Base-by-base conservation (phyloP, 73 alveolate species). In the Symbiodinium natans region DNA sequence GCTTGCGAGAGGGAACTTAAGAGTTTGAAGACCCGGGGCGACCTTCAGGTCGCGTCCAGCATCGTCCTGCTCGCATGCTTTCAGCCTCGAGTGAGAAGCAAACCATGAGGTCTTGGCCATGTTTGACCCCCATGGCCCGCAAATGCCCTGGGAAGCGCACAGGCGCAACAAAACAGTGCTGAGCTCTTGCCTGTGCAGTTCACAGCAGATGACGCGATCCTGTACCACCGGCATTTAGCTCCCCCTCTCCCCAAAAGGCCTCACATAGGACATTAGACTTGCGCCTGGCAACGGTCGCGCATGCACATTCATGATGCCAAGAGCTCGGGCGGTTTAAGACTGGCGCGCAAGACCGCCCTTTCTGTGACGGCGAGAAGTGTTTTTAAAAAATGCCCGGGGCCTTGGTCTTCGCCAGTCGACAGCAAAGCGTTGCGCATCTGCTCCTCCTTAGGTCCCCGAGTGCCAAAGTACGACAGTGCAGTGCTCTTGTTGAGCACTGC, bases 81-180 rank as follows among this genome's bases (percentile, higher is more conserved):
- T 83, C 59, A 40, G 68, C 73, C 41, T 29, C 41, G n/a, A 41
- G 84, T 15, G 27, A n/a, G 25, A 6, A n/a, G 4, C 15, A 25
- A 25, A n/a, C 25, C 84, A 15, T 73, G 84, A n/a, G 13, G 42
- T 25, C 36, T 21, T 3, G 84, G 36, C 43, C 5, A 8, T n/a
- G 15, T 36, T 48, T 48, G 63, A 8, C 17, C 71, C 10, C 71
- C 27, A 13, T 52, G 27, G 71, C 71, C 71, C 71, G 71, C 10
- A 52, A 52, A 19, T 52, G 71, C 71, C 21, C 71, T 89, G 41
- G 31, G 88, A 1, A 15, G 3, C 87, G 25, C 17, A 40, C 97
- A 90, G 34, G 39, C 97, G 97, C 56, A 90, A 82, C 54, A 90
- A n/a, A 2, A 82, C 48, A 43, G 52, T 73, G 89, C 97, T 90